Evolutionary conservation across 129 eudicot species (phyloP).

Genomic region (Saposhnikovia divaricata): DNA sequence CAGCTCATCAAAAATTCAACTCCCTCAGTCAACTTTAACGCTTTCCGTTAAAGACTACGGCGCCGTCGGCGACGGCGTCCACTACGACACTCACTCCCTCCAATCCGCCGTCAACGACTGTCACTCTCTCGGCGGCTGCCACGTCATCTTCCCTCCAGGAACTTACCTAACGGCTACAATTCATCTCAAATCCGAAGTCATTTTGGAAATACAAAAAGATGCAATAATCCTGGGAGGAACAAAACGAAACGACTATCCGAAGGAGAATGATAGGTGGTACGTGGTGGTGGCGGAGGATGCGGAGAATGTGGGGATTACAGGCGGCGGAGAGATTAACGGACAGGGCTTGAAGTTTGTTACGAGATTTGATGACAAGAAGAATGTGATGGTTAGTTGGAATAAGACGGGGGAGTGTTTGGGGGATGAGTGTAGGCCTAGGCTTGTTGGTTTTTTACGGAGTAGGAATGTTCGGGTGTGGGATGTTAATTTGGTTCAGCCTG

Average conservation of each 20-base stretch:
- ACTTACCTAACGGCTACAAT: conserved; percentile 75
- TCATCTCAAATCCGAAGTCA: conserved; percentile 59
- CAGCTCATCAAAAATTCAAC: conserved; percentile 16
- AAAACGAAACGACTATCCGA: conserved; percentile 59
- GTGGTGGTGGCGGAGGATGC: conserved; percentile 86
- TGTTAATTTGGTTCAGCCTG: conserved; percentile 55
- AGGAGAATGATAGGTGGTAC: conserved; percentile 55
- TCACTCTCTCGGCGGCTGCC: conserved; percentile 33
- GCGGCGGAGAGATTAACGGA: conserved; percentile 90
- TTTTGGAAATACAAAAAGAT: conserved; percentile 39
- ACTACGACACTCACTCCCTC: conserved; percentile 69
- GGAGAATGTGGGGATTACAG: conserved; percentile 76
- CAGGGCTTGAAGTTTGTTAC: conserved; percentile 75
- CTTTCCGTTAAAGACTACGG: conserved; percentile 64
- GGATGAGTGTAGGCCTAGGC: conserved; percentile 83
- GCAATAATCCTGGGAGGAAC: conserved; percentile 80
- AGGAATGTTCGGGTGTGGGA: conserved; percentile 48
- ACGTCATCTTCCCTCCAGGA: conserved; percentile 78
- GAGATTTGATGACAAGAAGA: conserved; percentile 82
- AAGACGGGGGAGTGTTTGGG: conserved; percentile 69
- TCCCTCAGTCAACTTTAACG: conserved; percentile 18
- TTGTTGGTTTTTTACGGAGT: conserved; percentile 68
- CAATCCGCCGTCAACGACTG: conserved; percentile 82
- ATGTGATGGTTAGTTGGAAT: conserved; percentile 99
- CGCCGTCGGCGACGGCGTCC: conserved; percentile 62